Evolutionary conservation across 208 protist species (phyloP), one percentile per base, ranked within the genome.

Genomic region (Strigomonas galati): DNA sequence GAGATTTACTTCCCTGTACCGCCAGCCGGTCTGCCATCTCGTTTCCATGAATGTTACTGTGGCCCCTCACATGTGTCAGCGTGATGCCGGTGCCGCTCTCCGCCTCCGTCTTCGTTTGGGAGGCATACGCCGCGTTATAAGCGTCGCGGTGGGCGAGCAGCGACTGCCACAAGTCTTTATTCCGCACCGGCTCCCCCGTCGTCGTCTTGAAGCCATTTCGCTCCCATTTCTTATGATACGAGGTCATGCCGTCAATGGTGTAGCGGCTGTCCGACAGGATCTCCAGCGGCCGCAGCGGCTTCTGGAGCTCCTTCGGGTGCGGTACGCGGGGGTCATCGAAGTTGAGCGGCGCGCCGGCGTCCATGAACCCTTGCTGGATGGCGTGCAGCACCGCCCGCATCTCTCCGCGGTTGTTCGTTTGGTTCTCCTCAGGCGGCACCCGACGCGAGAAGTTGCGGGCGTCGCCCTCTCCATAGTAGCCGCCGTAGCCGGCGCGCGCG

Each of bases 351-450:
- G 51, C 27, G 21, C 27, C 31, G n/a, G n/a, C 75, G 37, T 87
- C 73, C 6, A 66, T 28, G 26, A 89, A 71, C 43, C 64, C 67
- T 37, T 76, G 78, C 23, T 77, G 69, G n/a, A 95, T 55, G n/a
- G 75, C 80, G 62, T 92, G 81, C 27, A 93, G 81, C n/a, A 91
- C 76, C 0, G 87, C 90, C 15, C 74, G 69, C 51, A 95, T 60
- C 78, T 95, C 86, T 19, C 73, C 90, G 14, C 90, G 72, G 67
- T 95, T 92, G 75, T 95, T 95, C 28, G 90, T 93, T 61, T 95
- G 90, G 21, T 68, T 27, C 72, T 93, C 84, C 2, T 69, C 32
- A 28, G 31, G 48, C 3, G 78, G 72, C 44, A 95, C 71, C 6
- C 86, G 71, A 10, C 76, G 43, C 15, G 87, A 76, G 65, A 92